Conservation (phyloP, 78 protist genomes). For the Dictyostelium capitatum region DNA sequence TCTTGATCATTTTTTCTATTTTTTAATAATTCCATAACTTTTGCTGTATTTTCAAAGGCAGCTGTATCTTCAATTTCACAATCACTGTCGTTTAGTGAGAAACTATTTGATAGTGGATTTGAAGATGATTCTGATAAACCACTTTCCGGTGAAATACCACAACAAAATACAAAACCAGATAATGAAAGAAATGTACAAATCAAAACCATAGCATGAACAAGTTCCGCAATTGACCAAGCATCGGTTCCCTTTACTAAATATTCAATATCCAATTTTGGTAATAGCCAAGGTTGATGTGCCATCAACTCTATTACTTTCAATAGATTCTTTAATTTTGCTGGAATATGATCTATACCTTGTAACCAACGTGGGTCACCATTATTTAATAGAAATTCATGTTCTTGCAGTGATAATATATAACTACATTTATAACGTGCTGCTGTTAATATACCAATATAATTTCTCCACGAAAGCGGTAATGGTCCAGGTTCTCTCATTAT, state of each 20-base stretch:
- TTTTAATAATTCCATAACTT: slow-evolving; percentile 66
- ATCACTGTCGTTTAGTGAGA: slow-evolving; percentile 66
- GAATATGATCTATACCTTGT: slow-evolving; percentile 83
- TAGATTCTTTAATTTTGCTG: slow-evolving; percentile 85
- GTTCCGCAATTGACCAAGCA: slow-evolving; percentile 90
- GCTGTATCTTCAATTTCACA: slow-evolving; percentile 63
- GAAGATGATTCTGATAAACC: slow-evolving; percentile 24
- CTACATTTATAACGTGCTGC: slow-evolving; percentile 73
- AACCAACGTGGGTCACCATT: slow-evolving; percentile 90
- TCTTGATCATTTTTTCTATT: slow-evolving; percentile 31
- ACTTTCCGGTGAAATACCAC: slow-evolving; percentile 85
- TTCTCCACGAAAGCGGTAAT: slow-evolving; percentile 83
- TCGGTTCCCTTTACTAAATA: slow-evolving; percentile 76
- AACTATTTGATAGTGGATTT: neutral
- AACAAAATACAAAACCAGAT: slow-evolving; percentile 88
- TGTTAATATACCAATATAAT: slow-evolving; percentile 86
- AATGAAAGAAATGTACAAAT: slow-evolving; percentile 80
- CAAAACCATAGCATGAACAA: slow-evolving; percentile 89
- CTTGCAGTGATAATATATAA: slow-evolving; percentile 83
- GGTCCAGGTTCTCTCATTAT: slow-evolving; percentile 87
- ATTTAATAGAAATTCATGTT: slow-evolving; percentile 82
- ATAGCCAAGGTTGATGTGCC: slow-evolving; percentile 91
- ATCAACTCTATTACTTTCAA: slow-evolving; percentile 73
- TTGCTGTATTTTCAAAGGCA: slow-evolving; percentile 57
- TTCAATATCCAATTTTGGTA: slow-evolving; percentile 83